Evolutionary conservation across 1,284 basidiomycete species (phyloP).

Genomic region (Ceratobasidium sp.): DNA sequence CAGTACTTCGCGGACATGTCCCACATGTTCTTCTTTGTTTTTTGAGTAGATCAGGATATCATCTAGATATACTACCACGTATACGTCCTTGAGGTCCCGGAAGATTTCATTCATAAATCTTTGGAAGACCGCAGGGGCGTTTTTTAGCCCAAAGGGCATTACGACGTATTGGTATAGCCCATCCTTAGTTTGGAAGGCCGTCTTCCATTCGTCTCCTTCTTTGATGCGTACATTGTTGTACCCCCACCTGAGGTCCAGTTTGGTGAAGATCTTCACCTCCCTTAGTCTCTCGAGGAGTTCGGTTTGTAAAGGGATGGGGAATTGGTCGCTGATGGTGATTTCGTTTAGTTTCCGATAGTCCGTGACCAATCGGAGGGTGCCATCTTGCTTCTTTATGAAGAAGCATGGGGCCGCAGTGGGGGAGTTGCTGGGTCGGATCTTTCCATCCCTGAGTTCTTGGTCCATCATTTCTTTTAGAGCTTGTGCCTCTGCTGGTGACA

Average conservation of each 20-base stretch:
- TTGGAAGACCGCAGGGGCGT: too few relatives aligned
- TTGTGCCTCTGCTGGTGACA: constrained; percentile 31
- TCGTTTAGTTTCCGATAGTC: constrained; percentile 34
- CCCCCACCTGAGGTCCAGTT: constrained; percentile 21
- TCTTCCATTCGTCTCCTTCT: not conserved
- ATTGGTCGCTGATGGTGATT: constrained; percentile 28
- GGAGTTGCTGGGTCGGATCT: constrained; percentile 24
- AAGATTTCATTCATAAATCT: too few relatives aligned
- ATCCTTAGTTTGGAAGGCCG: not conserved
- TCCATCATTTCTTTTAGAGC: constrained; percentile 28
- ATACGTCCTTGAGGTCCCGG: too few relatives aligned
- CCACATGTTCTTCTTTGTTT: too few relatives aligned
- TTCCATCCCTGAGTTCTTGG: constrained; percentile 21
- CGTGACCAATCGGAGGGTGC: not conserved
- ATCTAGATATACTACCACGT: too few relatives aligned
- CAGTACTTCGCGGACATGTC: too few relatives aligned
- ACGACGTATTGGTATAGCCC: too few relatives aligned
- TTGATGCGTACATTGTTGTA: constrained; percentile 35
- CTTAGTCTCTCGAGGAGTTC: constrained; percentile 9
- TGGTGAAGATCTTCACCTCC: constrained; percentile 17
- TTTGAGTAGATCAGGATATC: too few relatives aligned
- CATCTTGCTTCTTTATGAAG: constrained; percentile 30
- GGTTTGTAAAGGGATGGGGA: not conserved
- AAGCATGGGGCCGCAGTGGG: constrained; percentile 36
- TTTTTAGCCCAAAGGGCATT: too few relatives aligned